Evolutionary conservation across 306 rosid species (phyloP), one percentile per base, ranked within the genome.

Genomic region (Medicago lupulina): DNA sequence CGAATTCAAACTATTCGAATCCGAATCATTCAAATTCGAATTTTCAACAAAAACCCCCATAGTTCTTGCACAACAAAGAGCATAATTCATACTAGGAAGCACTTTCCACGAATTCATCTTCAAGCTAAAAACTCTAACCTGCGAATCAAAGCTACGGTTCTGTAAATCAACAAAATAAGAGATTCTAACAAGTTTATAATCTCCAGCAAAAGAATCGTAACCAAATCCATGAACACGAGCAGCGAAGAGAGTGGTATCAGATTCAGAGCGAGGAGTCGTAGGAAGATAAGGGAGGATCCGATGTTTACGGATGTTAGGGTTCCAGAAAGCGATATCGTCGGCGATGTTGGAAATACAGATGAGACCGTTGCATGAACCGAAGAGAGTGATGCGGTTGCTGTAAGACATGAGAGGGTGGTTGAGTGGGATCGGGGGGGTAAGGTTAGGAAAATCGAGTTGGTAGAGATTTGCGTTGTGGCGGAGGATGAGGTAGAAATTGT

Each of bases 351-450:
- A 82, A 75, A 93, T 85, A 16, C 96, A 93, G 60, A 93, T 79
- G 12, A 93, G 72, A 38, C 97, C 98, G 57, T 89, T 75, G 75
- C 87, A 85, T 34, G 88, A 82, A 0, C 98, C 98, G 44, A 89
- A 70, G 1, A 93, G 80, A 39, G 59, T 41, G 57, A 93, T 87
- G n/a, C 82, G 89, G 57, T 86, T 86, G 81, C 90, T 82, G 87
- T 93, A 93, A 9, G 96, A 91, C 97, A 93, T 93, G 38, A 93
- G 86, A 6, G 97, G 98, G 74, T 93, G 98, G 39, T 67, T 70
- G 51, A 90, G 84, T 60, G 55, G 83, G 6, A 67, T 83, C 19
- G 83, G 77, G 12, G 28, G 7, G 67, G 76, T 11, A 17, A 83
- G 66, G 2, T 68, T 7, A 2, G 77, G 85, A 69, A 85, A 81